Evolutionary conservation across 2,329 filamentous ascomycete genomes (phyloP).

Genomic region (Myriosclerotinia scirpicola): DNA sequence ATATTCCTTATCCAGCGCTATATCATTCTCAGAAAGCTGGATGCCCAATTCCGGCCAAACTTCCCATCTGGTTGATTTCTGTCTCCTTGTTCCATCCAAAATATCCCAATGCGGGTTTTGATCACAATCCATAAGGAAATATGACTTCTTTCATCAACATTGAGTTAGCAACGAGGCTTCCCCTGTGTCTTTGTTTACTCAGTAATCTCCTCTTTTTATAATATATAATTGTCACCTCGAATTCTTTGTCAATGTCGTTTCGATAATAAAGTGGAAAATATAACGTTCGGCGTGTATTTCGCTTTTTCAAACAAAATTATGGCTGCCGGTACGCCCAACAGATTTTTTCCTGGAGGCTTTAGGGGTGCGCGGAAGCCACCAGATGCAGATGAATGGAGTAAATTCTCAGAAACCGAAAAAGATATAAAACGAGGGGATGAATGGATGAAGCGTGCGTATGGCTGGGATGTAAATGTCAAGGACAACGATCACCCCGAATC

Average conservation of each 20-base stretch:
- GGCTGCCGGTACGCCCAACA: neutral
- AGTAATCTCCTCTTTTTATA: too few species aligned
- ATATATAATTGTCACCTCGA: neutral
- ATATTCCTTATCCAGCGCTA: neutral
- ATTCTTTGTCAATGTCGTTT: neutral
- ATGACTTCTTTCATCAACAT: too few species aligned
- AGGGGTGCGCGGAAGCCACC: neutral
- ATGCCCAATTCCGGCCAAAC: neutral
- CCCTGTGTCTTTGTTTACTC: neutral
- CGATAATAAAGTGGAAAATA: neutral
- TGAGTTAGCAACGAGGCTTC: too few species aligned
- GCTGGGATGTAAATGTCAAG: neutral
- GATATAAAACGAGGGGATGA: neutral
- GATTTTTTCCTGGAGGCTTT: neutral
- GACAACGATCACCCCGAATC: accelerated
- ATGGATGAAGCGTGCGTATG: constrained; percentile 1
- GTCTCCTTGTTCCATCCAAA: neutral
- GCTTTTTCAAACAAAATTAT: neutral
- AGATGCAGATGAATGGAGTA: neutral
- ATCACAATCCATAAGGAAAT: neutral
- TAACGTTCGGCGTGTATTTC: neutral
- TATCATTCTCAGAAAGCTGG: neutral
- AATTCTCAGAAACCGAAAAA: neutral
- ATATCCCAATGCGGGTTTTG: neutral
- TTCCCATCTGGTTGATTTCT: neutral